phyloP scores from a whole-genome alignment of 495 filamentous ascomycete genomes.

The Aspergillus bridgeri region DNA sequence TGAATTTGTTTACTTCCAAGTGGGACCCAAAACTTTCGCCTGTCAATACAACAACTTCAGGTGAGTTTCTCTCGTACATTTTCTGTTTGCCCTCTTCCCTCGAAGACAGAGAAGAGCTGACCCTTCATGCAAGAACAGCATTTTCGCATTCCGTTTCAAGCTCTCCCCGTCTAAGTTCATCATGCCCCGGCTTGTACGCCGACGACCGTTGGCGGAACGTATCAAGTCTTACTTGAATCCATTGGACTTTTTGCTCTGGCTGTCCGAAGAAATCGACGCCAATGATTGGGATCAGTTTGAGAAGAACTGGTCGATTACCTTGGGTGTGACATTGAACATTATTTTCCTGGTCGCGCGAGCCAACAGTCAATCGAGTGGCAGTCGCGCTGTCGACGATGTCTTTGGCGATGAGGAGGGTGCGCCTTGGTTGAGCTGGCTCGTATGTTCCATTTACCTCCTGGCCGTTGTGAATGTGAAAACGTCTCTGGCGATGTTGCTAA shows the following conservation, averaged over 20 bases:
- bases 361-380: slow-evolving; percentile 52
- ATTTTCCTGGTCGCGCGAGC: slow-evolving; percentile 79
- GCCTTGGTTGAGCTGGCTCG: slow-evolving; percentile 73
- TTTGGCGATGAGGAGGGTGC: slow-evolving; percentile 67
- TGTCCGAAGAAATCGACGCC: slow-evolving; percentile 85
- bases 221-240: slow-evolving; percentile 78
- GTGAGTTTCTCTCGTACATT: neutral
- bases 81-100: neutral
- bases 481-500: slow-evolving; percentile 2
- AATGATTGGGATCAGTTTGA: slow-evolving; percentile 80
- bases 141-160: neutral
- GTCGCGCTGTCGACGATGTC: slow-evolving; percentile 66
- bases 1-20: slow-evolving; percentile 13
- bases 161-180: slow-evolving; percentile 22
- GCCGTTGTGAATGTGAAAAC: neutral
- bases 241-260: slow-evolving; percentile 80
- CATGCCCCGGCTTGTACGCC: slow-evolving; percentile 79
- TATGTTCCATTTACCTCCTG: slow-evolving; percentile 47
- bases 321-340: slow-evolving; percentile 73
- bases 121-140: neutral
- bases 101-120: neutral
- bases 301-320: slow-evolving; percentile 65
- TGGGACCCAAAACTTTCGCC: slow-evolving; percentile 6
- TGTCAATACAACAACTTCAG: neutral
- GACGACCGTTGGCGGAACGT: slow-evolving; percentile 69